A percentile compares a stretch with the other conserved stretches of the same genome.
Conservation (phyloP, 2,329 filamentous ascomycete genomes). For the Fusarium sp. region DNA sequence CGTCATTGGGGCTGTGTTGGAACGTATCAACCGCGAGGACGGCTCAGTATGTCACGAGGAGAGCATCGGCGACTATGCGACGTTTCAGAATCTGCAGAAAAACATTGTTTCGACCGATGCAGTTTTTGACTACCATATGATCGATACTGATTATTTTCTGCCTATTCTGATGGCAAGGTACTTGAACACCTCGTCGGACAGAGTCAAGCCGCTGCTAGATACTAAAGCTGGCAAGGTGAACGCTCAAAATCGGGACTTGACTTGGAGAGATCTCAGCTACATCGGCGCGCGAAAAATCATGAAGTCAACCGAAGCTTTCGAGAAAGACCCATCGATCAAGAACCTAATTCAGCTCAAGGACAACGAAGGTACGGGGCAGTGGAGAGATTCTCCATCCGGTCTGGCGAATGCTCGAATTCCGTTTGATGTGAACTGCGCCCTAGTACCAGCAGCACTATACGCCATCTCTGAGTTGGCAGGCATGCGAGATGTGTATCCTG, state of each 20-base stretch:
- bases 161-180: conserved; percentile 70
- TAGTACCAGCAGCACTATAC: conserved; percentile 71
- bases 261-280: conserved; percentile 63
- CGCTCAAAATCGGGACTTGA: conserved; percentile 62
- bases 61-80: conserved; percentile 74
- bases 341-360: conserved; percentile 71
- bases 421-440: conserved; percentile 73
- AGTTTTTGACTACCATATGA: conserved; percentile 69
- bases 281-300: conserved; percentile 70
- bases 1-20: conserved; percentile 69
- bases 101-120: conserved; percentile 65
- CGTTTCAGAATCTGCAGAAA: conserved; percentile 66
- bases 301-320: conserved; percentile 66
- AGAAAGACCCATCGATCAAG: conserved; percentile 59
- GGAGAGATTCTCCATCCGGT: conserved; percentile 71
- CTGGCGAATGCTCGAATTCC: conserved; percentile 72
- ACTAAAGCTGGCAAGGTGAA: conserved; percentile 61
- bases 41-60: conserved; percentile 75
- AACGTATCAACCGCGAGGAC: conserved; percentile 70
- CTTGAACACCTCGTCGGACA: conserved; percentile 59
- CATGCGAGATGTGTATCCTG: conserved; percentile 61
- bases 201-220: conserved; percentile 52
- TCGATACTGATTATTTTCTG: conserved; percentile 73
- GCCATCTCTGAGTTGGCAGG: conserved; percentile 66
- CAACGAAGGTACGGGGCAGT: conserved; percentile 68